Percentiles rank a stretch among this genome's conserved stretches.
Conservation (phyloP, 345 rosid genomes). For the Eucalyptus paniculata region DNA sequence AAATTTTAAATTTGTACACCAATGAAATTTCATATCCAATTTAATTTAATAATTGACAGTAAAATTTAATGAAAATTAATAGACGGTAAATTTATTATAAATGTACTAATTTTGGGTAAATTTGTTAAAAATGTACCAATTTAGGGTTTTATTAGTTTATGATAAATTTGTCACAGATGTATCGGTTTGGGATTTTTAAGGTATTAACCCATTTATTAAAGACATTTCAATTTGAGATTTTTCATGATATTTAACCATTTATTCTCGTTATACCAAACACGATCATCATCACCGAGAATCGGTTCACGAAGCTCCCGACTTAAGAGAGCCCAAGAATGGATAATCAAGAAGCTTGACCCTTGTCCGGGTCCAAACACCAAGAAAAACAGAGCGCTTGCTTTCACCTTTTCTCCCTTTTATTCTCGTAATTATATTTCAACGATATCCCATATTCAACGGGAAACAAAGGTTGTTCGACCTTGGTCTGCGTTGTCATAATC, state of each 20-base stretch:
- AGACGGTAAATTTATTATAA: rapidly evolving
- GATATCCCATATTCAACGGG: not conserved
- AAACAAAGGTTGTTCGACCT: not conserved
- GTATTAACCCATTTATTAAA: no score
- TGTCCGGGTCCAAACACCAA: not conserved
- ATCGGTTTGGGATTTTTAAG: rapidly evolving
- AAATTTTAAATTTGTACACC: no score
- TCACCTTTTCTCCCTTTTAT: not conserved
- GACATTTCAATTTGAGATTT: rapidly evolving
- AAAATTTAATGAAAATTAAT: no score
- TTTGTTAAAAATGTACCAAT: rapidly evolving
- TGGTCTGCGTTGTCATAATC: not conserved
- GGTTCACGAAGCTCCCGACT: not conserved
- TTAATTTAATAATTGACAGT: no score
- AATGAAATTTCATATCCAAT: rapidly evolving
- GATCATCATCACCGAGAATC: not conserved
- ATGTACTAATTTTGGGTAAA: rapidly evolving
- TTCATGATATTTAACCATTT: no score
- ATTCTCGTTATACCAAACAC: not conserved
- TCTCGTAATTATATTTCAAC: not conserved
- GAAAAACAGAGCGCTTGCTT: not conserved
- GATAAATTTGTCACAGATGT: rapidly evolving
- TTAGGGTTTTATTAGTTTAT: no score
- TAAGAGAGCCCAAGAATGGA: not conserved
- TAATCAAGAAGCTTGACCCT: not conserved